Conservation (phyloP, 305 asterid genomes). For the Lippia alba region DNA sequence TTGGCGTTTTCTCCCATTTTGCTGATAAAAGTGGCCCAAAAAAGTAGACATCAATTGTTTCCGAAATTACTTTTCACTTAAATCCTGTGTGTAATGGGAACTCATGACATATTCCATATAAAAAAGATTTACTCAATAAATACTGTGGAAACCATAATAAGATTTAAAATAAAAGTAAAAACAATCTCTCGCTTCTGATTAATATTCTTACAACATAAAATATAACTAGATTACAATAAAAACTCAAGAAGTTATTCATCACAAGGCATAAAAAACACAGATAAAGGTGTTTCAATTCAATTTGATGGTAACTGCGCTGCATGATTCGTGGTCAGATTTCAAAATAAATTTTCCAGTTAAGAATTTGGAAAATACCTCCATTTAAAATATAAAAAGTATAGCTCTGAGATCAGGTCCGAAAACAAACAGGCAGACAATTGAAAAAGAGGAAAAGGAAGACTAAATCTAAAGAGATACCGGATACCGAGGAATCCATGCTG, state of each 20-base stretch:
- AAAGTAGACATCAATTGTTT: slow-evolving; percentile 11
- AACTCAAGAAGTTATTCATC: slow-evolving; percentile 18
- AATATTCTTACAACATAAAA: slow-evolving; percentile 11
- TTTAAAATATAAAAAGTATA: slow-evolving; percentile 10
- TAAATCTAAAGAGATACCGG: slow-evolving; percentile 31
- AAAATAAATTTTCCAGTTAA: slow-evolving; percentile 23
- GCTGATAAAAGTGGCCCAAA: background rate
- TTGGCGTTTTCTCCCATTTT: slow-evolving; percentile 21
- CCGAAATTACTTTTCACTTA: background rate
- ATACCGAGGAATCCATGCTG: slow-evolving; percentile 29
- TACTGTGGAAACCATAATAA: background rate
- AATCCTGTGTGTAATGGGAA: slow-evolving; percentile 7
- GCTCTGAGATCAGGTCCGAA: slow-evolving; percentile 17
- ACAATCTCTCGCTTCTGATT: background rate
- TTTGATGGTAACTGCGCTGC: slow-evolving; percentile 21
- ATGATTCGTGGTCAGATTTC: slow-evolving; percentile 28
- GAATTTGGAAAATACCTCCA: slow-evolving; percentile 22
- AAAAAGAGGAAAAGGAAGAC: slow-evolving; percentile 7
- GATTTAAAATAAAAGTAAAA: slow-evolving; percentile 7
- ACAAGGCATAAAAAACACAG: slow-evolving; percentile 27
- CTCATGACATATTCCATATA: slow-evolving; percentile 16
- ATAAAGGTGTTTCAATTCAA: slow-evolving; percentile 33
- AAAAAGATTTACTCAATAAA: slow-evolving; percentile 21
- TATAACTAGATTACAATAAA: slow-evolving; percentile 17
- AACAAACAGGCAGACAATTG: slow-evolving; percentile 28